These are phyloP conservation scores for Zalaria sp. DNA, from an alignment of 2,329 filamentous ascomycete genomes.

Conservation along the genomic window DNA sequence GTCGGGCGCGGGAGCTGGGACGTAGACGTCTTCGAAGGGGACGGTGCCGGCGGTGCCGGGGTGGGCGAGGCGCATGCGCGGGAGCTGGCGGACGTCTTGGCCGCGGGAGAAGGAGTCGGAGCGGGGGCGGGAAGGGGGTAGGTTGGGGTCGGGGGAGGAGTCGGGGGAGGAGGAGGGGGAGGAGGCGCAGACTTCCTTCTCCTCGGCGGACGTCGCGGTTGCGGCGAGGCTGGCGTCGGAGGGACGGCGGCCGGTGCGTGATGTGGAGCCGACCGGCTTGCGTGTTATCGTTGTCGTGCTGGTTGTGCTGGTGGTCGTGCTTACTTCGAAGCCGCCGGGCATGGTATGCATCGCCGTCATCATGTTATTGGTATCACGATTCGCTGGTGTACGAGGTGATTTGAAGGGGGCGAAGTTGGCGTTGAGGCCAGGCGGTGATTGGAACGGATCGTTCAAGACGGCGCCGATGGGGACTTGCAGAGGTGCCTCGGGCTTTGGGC, in stretches of 20 bases:
- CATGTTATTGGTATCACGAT: not conserved
- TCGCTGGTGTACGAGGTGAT: constrained; percentile 2
- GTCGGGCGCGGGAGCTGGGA: not conserved
- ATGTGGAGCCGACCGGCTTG: not conserved
- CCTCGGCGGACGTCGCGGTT: not conserved
- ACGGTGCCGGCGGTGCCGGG: constrained; percentile 7
- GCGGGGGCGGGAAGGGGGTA: not conserved
- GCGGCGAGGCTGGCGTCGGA: not conserved
- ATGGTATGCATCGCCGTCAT: not conserved
- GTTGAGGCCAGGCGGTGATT: too few relatives aligned
- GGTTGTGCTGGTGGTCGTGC: not conserved
- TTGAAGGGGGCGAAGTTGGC: constrained; percentile 3
- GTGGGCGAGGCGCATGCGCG: constrained; percentile 13
- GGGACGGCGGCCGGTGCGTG: constrained; percentile 1
- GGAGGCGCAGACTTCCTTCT: not conserved
- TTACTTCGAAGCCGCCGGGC: not conserved
- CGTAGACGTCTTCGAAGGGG: constrained; percentile 2
- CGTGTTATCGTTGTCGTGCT: not conserved
- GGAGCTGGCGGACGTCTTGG: constrained; percentile 10
- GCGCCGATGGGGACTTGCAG: not conserved
- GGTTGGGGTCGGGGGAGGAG: not conserved
- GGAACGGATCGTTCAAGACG: too few relatives aligned
- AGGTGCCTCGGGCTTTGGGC: not conserved
- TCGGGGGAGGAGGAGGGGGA: not conserved
- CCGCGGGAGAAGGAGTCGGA: constrained; percentile 2